Percentiles rank a stretch among this genome's conserved stretches.
These are phyloP conservation scores for Aspergillus sergii DNA, from an alignment of 2,329 filamentous ascomycete species.

Conservation along the genomic window DNA sequence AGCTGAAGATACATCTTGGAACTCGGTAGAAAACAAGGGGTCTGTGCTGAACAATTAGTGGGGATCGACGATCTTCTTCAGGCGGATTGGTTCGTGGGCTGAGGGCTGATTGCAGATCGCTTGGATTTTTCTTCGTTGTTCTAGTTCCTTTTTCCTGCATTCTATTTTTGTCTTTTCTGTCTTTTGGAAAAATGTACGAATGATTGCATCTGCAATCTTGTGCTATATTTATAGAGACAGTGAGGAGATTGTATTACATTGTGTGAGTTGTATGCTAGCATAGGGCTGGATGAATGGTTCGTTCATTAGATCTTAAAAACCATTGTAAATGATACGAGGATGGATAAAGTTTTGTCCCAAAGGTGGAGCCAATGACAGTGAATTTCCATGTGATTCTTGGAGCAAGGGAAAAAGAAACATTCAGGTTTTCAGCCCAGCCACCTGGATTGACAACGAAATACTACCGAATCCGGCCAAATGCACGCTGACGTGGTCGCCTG, in stretches of 20 bases:
- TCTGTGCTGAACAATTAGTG: not conserved
- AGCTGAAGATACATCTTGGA: not conserved
- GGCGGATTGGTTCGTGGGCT: not conserved
- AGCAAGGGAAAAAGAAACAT: not conserved
- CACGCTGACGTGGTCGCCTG: conserved; percentile 26
- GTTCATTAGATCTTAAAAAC: not conserved
- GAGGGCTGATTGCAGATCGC: not conserved
- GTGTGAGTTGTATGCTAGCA: no score
- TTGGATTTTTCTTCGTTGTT: not conserved
- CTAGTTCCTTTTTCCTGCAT: not conserved
- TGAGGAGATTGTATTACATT: not conserved
- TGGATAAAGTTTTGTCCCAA: not conserved
- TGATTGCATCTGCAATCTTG: not conserved
- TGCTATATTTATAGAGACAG: not conserved
- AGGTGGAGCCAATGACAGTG: not conserved
- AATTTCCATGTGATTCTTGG: not conserved
- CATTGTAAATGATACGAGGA: not conserved
- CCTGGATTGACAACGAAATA: conserved; percentile 7
- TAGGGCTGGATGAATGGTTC: not conserved
- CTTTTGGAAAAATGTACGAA: not conserved
- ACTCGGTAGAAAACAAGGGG: not conserved
- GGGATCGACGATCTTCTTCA: not conserved
- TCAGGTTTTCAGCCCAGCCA: conserved; percentile 12
- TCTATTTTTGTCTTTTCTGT: not conserved
- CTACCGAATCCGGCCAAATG: conserved; percentile 9